Base-by-base conservation (phyloP, 805 yeast genomes). In the Candida xyloterini region DNA sequence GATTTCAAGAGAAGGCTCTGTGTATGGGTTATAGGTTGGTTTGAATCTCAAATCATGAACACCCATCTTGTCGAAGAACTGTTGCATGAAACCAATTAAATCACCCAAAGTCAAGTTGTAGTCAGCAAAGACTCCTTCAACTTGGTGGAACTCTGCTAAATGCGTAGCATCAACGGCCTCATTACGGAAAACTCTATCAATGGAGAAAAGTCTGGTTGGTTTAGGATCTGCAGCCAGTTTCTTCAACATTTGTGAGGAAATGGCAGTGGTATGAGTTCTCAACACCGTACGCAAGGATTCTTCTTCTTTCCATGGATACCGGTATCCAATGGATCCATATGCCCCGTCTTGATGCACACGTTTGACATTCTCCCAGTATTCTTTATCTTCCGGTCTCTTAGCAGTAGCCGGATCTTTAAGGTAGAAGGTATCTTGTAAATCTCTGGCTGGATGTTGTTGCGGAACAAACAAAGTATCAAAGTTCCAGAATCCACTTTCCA, bases 81-180 rank as follows among this genome's bases (percentile, higher is more conserved):
- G 87, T 67, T 93, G 91, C 99, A 93, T 90, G 79, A 93, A 93
- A 25, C 96, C 96, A 64, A 93, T 93, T 67, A 93, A 75, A 62
- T 91, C 96, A 48, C 99, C 99, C 55, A 93, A 72, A 6, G 99
- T 90, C 54, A 93, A 71, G 64, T 89, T 83, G 67, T 88, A 91
- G 63, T 95, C 99, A 23, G 98, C 99, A 59, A 93, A 74, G 39
- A 93, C 99, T 72, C 99, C 99, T 71, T 93, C 99, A 47, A 93
- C 95, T 71, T 93, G 99, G 68, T 93, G 98, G 76, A 93, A 93
- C 71, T 93, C 99, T 27, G 99, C 99, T 68, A 93, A 78, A 66
- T 93, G 99, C 13, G 99, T 93, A 38, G 98, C 98, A 64, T 93
- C 99, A 37, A 93, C 99, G 21, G 99, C 98, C 72, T 93, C 99